Evolutionary conservation across 106 monocot genomes (phyloP).

Genomic region (Platanthera guangdongensis): DNA sequence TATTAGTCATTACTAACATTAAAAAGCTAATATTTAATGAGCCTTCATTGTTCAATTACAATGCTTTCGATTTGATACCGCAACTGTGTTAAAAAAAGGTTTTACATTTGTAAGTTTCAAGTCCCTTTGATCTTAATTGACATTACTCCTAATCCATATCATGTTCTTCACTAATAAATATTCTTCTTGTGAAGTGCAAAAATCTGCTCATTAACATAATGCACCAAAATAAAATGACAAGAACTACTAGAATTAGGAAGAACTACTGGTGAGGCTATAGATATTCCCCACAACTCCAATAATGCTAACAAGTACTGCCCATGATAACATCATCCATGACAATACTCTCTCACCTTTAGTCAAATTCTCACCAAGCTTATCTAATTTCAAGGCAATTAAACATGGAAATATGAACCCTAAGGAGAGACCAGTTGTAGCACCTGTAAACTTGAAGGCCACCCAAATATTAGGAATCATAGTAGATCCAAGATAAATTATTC

Average conservation of each 20-base stretch:
- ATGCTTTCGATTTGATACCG: neutral
- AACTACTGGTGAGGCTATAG: conserved; percentile 37
- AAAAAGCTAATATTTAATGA: neutral
- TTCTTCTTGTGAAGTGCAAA: neutral
- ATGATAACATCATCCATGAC: conserved; percentile 48
- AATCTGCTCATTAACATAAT: neutral
- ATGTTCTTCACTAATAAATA: neutral
- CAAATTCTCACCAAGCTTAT: conserved; percentile 40
- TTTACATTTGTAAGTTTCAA: too few relatives aligned
- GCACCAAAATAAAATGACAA: neutral
- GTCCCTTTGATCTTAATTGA: neutral
- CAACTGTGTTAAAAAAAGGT: neutral
- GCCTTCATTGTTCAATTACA: neutral
- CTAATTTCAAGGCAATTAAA: conserved; percentile 57
- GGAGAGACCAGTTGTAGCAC: conserved; percentile 66
- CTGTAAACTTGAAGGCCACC: conserved; percentile 89
- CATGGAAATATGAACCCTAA: conserved; percentile 84
- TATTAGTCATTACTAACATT: neutral
- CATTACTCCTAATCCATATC: neutral
- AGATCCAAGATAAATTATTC: conserved; percentile 59
- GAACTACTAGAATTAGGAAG: conserved; percentile 2
- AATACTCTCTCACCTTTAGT: conserved; percentile 31
- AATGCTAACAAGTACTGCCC: conserved; percentile 52
- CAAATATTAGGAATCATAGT: conserved; percentile 80
- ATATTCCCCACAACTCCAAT: conserved; percentile 73